These are phyloP conservation scores for Arctostaphylos glauca DNA, from an alignment of 148 eudicot genomes.

Conservation along the genomic window DNA sequence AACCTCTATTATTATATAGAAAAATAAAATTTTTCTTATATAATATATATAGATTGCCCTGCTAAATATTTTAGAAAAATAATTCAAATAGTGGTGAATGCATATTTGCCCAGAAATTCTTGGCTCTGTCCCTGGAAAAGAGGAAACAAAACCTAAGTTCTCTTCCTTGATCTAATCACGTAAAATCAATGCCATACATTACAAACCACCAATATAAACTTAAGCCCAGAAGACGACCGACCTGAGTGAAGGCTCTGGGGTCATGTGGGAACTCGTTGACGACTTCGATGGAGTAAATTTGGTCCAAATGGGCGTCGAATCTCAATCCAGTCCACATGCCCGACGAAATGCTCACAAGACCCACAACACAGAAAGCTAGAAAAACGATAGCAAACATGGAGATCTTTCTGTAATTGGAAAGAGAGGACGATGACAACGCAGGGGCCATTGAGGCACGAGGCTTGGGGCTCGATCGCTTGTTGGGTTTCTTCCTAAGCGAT, in stretches of 20 bases:
- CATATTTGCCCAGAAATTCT: not conserved
- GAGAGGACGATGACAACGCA: constrained; percentile 16
- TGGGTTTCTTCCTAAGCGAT: constrained; percentile 39
- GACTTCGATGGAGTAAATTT: constrained; percentile 41
- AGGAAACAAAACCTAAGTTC: not conserved
- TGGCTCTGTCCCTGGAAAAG: too few relatives aligned
- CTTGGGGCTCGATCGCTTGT: constrained; percentile 31
- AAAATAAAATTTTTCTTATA: too few relatives aligned
- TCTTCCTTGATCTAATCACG: not conserved
- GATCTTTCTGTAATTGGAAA: constrained; percentile 24
- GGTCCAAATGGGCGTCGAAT: constrained; percentile 12
- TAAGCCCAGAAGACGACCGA: not conserved
- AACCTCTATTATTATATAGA: too few relatives aligned
- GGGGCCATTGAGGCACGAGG: constrained; percentile 26
- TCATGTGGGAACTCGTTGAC: constrained; percentile 86
- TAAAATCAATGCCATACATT: not conserved
- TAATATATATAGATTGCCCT: too few relatives aligned
- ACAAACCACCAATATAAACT: not conserved
- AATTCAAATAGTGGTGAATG: too few relatives aligned
- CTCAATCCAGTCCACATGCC: constrained; percentile 27
- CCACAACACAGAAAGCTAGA: constrained; percentile 20
- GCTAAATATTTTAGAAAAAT: too few relatives aligned
- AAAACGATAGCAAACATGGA: constrained; percentile 20
- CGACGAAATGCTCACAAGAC: constrained; percentile 39
- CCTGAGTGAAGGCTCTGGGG: constrained; percentile 85